Conservation (phyloP, 164 flowering plant species). For the Warburgia ugandensis region DNA sequence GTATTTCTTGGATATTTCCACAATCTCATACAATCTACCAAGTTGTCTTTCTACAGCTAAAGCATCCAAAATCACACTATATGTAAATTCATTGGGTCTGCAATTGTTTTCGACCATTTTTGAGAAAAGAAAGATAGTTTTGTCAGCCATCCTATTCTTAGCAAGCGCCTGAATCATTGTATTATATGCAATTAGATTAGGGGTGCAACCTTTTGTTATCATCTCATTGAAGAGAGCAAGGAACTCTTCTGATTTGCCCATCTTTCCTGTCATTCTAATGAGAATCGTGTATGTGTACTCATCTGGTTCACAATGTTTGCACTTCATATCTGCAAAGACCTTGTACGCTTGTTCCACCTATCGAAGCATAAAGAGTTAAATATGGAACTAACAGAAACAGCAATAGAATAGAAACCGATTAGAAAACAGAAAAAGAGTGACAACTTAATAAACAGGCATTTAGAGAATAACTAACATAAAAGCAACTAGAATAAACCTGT, state of each 20-base stretch:
- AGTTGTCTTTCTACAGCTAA: slow-evolving; percentile 70
- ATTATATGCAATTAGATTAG: slow-evolving; percentile 63
- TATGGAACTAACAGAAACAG: slow-evolving; percentile 22
- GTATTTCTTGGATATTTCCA: slow-evolving; percentile 60
- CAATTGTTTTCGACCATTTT: slow-evolving; percentile 76
- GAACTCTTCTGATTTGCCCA: slow-evolving; percentile 53
- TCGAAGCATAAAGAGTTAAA: slow-evolving; percentile 30
- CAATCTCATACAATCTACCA: slow-evolving; percentile 55
- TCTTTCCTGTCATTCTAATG: slow-evolving; percentile 72
- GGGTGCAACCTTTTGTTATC: slow-evolving; percentile 50
- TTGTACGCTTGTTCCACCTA: slow-evolving; percentile 70
- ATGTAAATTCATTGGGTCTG: slow-evolving; percentile 85
- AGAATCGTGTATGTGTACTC: slow-evolving; percentile 80
- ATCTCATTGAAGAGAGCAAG: slow-evolving; percentile 71
- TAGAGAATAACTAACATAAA: no score
- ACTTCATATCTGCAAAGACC: slow-evolving; percentile 79
- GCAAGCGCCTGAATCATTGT: slow-evolving; percentile 77
- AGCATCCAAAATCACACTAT: slow-evolving; percentile 52
- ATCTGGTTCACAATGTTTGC: slow-evolving; percentile 70
- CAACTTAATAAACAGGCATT: no score
- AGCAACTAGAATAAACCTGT: no score
- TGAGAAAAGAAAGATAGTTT: slow-evolving; percentile 52
- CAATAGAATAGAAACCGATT: not conserved
- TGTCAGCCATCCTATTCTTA: slow-evolving; percentile 57
- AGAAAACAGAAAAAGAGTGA: not conserved